These are phyloP conservation scores for Fulvia fulva DNA, from an alignment of 2,329 filamentous ascomycete species.

Conservation along the genomic window DNA sequence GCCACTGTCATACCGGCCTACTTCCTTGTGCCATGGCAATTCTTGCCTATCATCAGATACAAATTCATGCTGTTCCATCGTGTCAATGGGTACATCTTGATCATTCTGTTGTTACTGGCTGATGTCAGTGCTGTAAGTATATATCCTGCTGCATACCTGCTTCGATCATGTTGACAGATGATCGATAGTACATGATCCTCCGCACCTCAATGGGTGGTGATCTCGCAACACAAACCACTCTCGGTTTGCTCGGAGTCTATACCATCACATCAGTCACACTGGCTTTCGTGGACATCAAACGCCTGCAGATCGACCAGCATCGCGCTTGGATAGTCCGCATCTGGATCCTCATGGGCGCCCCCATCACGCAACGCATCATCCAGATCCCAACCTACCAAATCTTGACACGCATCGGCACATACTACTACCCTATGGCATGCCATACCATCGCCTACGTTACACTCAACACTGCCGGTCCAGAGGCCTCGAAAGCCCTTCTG, in stretches of 20 bases:
- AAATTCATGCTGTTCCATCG: conserved; percentile 53
- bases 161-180: no score
- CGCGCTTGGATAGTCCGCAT: conserved; percentile 59
- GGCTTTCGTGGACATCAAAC: conserved; percentile 55
- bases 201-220: conserved; percentile 52
- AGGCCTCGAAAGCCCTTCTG: background rate
- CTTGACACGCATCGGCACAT: conserved; percentile 33
- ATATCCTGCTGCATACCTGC: no score
- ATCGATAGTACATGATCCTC: conserved; percentile 46
- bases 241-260: conserved; percentile 36
- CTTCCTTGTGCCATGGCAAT: conserved; percentile 40
- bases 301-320: conserved; percentile 59
- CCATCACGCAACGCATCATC: conserved; percentile 4
- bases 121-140: conserved; percentile 44
- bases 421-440: conserved; percentile 43
- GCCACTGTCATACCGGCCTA: conserved; percentile 36
- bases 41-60: conserved; percentile 43
- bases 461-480: background rate
- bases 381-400: conserved; percentile 33
- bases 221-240: conserved; percentile 43
- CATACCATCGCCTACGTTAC: conserved; percentile 40
- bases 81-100: conserved; percentile 55
- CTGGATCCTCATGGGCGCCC: conserved; percentile 4
- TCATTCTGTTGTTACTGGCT: conserved; percentile 46
- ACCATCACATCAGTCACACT: conserved; percentile 44